These are phyloP conservation scores for Parastagonospora avenae DNA, from an alignment of 2,329 filamentous ascomycete genomes.

Conservation along the genomic window DNA sequence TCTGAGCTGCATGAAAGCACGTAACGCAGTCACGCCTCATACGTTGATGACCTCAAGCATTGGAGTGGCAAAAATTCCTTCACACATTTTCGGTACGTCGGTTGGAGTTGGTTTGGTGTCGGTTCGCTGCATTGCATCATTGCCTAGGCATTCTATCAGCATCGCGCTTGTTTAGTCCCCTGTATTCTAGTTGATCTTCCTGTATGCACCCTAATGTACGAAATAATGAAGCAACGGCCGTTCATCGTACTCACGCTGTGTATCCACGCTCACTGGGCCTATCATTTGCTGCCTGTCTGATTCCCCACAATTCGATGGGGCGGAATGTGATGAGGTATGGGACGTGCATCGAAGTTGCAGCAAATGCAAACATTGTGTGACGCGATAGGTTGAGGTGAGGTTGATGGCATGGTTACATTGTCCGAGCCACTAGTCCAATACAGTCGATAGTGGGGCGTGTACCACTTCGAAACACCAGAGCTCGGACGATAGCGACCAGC, in stretches of 20 bases:
- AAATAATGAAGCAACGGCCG: slow-evolving; percentile 17
- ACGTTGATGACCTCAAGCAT: slow-evolving; percentile 1
- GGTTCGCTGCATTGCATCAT: slow-evolving; percentile 13
- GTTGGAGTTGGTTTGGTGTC: slow-evolving; percentile 9
- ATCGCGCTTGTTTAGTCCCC: slow-evolving; percentile 13
- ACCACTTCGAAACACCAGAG: neutral
- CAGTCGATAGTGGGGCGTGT: neutral
- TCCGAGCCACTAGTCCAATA: neutral
- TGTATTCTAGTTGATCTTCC: slow-evolving; percentile 30
- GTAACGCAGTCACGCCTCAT: neutral
- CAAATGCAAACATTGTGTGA: slow-evolving; percentile 16
- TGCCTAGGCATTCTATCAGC: slow-evolving; percentile 22
- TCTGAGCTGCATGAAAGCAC: neutral
- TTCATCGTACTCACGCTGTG: neutral
- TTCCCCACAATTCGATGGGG: neutral
- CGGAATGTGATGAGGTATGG: slow-evolving; percentile 15
- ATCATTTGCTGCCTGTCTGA: neutral
- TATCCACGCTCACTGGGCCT: neutral
- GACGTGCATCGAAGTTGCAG: slow-evolving; percentile 20
- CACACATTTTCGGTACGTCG: slow-evolving; percentile 18
- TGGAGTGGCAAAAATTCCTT: slow-evolving; percentile 9
- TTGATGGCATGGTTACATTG: slow-evolving; percentile 5
- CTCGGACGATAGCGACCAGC: neutral
- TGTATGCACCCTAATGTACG: slow-evolving; percentile 29
- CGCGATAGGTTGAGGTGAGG: slow-evolving; percentile 13